Conservation (phyloP, 2,329 filamentous ascomycete species). For the Fusarium sp. region DNA sequence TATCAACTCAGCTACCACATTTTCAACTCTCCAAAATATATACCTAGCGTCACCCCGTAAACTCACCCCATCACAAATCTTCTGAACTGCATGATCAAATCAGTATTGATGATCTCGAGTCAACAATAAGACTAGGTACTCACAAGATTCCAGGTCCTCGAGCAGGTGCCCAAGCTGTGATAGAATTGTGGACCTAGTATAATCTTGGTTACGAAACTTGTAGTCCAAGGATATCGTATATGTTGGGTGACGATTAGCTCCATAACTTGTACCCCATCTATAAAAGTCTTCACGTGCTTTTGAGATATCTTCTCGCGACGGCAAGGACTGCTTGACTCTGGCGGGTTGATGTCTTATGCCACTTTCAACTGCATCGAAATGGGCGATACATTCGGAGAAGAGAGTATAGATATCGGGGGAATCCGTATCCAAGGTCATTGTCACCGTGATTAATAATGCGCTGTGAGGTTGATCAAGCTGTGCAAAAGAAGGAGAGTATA, state of each 20-base stretch:
- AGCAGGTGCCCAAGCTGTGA: slow-evolving; percentile 16
- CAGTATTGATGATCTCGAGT: neutral
- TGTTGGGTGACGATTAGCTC: neutral
- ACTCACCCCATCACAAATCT: neutral
- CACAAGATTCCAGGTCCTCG: slow-evolving; percentile 15
- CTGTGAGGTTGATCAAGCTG: neutral
- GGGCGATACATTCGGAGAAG: slow-evolving; percentile 1
- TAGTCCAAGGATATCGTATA: slow-evolving; percentile 24
- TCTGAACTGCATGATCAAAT: slow-evolving; percentile 1
- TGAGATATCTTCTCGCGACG: neutral
- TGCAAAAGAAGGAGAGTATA: neutral
- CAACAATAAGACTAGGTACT: neutral
- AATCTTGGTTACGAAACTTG: slow-evolving; percentile 24
- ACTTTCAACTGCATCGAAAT: slow-evolving; percentile 1
- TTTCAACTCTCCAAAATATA: slow-evolving; percentile 3
- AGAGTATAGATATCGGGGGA: slow-evolving; percentile 3
- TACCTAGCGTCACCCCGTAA: slow-evolving; percentile 1
- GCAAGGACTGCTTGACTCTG: neutral
- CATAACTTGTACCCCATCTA: slow-evolving; percentile 14
- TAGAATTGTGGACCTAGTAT: neutral
- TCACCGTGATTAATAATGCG: neutral
- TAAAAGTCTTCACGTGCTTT: slow-evolving; percentile 6
- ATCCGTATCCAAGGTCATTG: neutral
- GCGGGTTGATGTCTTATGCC: neutral
- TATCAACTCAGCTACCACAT: slow-evolving; percentile 10